phyloP scores from a whole-genome alignment of 2,329 filamentous ascomycete genomes.

The Penicillium fuscoglaucum region DNA sequence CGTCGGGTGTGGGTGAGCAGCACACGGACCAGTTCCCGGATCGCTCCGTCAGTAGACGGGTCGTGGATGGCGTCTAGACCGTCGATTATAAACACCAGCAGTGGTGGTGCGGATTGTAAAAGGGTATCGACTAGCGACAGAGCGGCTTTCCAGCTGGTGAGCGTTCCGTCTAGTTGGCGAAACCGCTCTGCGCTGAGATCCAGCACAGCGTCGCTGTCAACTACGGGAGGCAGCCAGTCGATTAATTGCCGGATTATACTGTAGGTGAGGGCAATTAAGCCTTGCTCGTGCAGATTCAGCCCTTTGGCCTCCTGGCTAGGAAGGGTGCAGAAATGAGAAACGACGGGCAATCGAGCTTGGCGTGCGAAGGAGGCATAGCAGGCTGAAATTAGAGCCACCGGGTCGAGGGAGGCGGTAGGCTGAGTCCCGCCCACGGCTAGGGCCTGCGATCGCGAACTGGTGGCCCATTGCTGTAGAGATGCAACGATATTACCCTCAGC shows the following conservation, averaged over 20 bases:
- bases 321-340: constrained; percentile 41
- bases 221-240: constrained; percentile 37
- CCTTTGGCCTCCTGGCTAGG: constrained; percentile 23
- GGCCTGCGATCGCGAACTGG: constrained; percentile 34
- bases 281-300: constrained; percentile 30
- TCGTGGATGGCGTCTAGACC: constrained; percentile 38
- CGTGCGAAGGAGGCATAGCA: constrained; percentile 36
- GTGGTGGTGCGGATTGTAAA: constrained; percentile 37
- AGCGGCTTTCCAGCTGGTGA: constrained; percentile 38
- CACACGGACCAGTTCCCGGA: constrained; percentile 36
- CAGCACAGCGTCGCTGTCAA: constrained; percentile 37
- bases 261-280: constrained; percentile 40
- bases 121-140: constrained; percentile 39
- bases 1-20: constrained; percentile 37
- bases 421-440: constrained; percentile 34
- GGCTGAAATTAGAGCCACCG: constrained; percentile 36
- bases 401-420: constrained; percentile 27
- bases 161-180: constrained; percentile 35
- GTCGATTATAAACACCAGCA: constrained; percentile 40
- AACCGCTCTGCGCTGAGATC: constrained; percentile 41
- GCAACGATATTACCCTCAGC: constrained; percentile 30
- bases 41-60: constrained; percentile 33
- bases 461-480: constrained; percentile 38
- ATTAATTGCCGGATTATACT: constrained; percentile 43
- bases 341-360: constrained; percentile 33